These are phyloP conservation scores for Ophiostoma populinum DNA, from an alignment of 2,329 filamentous ascomycete species.

Conservation along the genomic window DNA sequence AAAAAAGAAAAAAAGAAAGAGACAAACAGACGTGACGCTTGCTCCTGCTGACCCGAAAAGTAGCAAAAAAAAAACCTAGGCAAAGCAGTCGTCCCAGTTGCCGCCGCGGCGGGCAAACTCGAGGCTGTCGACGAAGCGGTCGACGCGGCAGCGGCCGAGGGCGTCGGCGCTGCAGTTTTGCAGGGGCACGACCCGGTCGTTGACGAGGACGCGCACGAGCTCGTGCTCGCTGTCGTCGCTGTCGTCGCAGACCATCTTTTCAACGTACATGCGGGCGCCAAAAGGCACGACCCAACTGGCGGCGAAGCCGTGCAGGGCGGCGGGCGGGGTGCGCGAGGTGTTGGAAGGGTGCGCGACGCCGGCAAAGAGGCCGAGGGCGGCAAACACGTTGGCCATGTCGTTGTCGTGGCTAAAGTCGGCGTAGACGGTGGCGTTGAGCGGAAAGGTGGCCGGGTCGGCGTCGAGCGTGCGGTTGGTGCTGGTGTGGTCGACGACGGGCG, in stretches of 20 bases:
- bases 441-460: conserved; percentile 49
- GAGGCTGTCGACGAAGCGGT: conserved; percentile 56
- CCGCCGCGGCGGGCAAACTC: conserved; percentile 58
- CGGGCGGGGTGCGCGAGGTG: conserved; percentile 29
- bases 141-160: conserved; percentile 52
- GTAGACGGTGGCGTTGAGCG: conserved; percentile 51
- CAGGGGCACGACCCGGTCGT: conserved; percentile 64
- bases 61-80: conserved; percentile 1
- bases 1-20: background rate
- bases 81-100: conserved; percentile 51
- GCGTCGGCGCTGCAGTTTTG: conserved; percentile 52
- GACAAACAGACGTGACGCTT: too few species aligned
- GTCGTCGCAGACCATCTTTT: conserved; percentile 58
- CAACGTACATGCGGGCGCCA: conserved; percentile 63
- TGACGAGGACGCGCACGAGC: conserved; percentile 62
- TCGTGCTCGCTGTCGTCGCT: conserved; percentile 34
- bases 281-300: conserved; percentile 72
- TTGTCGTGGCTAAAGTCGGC: conserved; percentile 92
- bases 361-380: conserved; percentile 65
- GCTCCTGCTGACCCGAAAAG: too few species aligned
- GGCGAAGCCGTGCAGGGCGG: conserved; percentile 48
- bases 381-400: conserved; percentile 60
- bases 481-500: conserved; percentile 54
- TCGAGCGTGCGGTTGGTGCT: conserved; percentile 67
- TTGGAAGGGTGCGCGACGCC: conserved; percentile 27